Evolutionary conservation across 495 filamentous ascomycete species (phyloP), one percentile per base, ranked within the genome.

Genomic region (Talaromyces trachyspermus): DNA sequence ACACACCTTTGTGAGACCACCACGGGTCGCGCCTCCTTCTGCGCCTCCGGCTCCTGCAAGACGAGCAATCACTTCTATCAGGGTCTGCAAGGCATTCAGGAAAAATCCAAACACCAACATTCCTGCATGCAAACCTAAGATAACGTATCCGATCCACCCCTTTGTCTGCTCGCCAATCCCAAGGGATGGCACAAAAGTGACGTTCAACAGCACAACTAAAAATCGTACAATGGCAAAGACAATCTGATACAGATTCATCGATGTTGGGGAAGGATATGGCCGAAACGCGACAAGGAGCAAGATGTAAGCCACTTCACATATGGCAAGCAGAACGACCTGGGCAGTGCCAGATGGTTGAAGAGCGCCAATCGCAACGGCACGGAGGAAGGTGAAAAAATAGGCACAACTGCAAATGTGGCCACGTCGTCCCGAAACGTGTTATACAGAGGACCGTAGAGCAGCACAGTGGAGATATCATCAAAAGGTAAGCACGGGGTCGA

Each of bases 161-260:
- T 87, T 89, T 3, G 87, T 71, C 0, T 81, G 78, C 54, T 89
- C 80, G 2, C 78, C 76, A 6, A 96, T 79, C 2, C 81, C 79
- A 3, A 96, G 70, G 10, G 85, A 84, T 2, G 90, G 89, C 10
- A 90, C 75, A 63, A 98, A 98, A 2, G 89, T 76, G 19, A 95
- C 78, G 69, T 86, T 91, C 17, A 98, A 70, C 24, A 97, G 72
- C 29, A 92, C 79, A 1, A 82, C 83, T 10, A 88, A 62, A 42
- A 96, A 80, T 15, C 92, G 80, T 12, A 95, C 68, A 10, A 79
- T 67, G 2, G 89, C 78, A 60, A 95, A 95, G 43, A 88, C 79
- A 17, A 84, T 84, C 53, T 98, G 91, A 55, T 94, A 95, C 4
- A 85, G 74, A 58, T 96, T 97, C 94, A 97, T 98, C n/a, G 89